Evolutionary conservation across 768 basidiomycete genomes (phyloP).

Genomic region (Agaricus blazei): DNA sequence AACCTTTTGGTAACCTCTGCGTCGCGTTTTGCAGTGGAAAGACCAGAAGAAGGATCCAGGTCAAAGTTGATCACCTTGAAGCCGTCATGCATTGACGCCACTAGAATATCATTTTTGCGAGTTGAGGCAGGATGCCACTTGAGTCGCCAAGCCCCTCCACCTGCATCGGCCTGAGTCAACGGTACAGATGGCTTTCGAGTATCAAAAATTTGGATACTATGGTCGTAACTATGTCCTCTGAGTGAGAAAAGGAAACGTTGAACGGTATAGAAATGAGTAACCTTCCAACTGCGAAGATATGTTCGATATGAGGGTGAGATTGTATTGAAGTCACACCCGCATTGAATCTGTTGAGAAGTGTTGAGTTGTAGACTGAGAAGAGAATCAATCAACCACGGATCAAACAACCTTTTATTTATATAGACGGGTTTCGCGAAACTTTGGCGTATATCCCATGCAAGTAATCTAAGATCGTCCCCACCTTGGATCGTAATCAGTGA

Average conservation of each 20-base stretch:
- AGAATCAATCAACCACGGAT: not conserved
- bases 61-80: conserved; percentile 74
- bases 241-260: not conserved
- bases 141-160: conserved; percentile 93
- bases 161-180: conserved; percentile 58
- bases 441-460: conserved; percentile 84
- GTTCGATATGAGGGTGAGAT: conserved; percentile 71
- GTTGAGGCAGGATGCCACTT: conserved; percentile 84
- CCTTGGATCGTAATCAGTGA: conserved; percentile 38
- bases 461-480: conserved; percentile 88
- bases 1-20: conserved; percentile 52
- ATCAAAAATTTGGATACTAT: conserved; percentile 78
- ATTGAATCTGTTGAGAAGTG: conserved; percentile 61
- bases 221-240: conserved; percentile 64
- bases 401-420: conserved; percentile 61
- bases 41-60: conserved; percentile 11
- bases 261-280: conserved; percentile 23
- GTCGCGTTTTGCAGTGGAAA: conserved; percentile 13
- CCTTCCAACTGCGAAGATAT: conserved; percentile 91
- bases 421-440: conserved; percentile 55
- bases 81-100: conserved; percentile 98
- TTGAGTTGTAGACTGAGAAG: not conserved
- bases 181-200: conserved; percentile 58
- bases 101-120: conserved; percentile 72
- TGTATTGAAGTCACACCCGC: conserved; percentile 93